Evolutionary conservation across 208 protist genomes (phyloP).

Genomic region (Trypanosomatidae sp.): DNA sequence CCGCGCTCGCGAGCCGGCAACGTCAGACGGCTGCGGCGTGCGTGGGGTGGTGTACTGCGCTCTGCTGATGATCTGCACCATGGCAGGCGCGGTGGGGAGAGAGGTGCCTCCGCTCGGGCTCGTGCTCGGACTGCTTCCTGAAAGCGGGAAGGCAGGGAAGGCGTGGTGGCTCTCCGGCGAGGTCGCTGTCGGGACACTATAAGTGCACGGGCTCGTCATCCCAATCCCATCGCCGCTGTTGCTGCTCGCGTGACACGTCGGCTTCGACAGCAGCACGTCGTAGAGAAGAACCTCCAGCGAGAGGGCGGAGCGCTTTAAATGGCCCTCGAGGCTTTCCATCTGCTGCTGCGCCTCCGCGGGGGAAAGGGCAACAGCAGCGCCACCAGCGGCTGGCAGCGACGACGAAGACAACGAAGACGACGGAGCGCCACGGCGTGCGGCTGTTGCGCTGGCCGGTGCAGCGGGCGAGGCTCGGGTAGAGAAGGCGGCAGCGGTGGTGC

Average conservation of each 20-base stretch:
- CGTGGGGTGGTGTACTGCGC: conserved; percentile 16
- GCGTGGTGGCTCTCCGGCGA: conserved; percentile 2
- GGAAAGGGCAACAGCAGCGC: no score
- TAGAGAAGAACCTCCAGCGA: conserved; percentile 21
- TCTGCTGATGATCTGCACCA: conserved; percentile 12
- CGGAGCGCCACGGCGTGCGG: not conserved
- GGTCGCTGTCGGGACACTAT: not conserved
- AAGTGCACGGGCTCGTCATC: conserved; percentile 10
- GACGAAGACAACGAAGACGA: not conserved
- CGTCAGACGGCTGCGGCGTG: conserved; percentile 6
- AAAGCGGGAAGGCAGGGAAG: conserved; percentile 5
- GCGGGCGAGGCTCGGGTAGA: not conserved
- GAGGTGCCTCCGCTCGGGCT: conserved; percentile 4
- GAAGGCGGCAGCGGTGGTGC: not conserved
- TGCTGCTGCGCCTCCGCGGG: conserved; percentile 2
- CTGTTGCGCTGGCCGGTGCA: not conserved
- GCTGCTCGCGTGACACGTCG: no score
- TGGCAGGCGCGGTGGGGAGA: not conserved
- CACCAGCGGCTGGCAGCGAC: no score
- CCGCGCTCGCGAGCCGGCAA: not conserved
- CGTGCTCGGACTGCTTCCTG: conserved; percentile 1
- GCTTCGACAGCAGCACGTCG: conserved; percentile 22
- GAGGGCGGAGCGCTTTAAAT: conserved; percentile 14
- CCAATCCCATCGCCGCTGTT: not conserved
- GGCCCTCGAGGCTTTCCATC: conserved; percentile 12